Base-by-base conservation (phyloP, 176 grass and related monocot species). In the Bonia amplexicaulis region DNA sequence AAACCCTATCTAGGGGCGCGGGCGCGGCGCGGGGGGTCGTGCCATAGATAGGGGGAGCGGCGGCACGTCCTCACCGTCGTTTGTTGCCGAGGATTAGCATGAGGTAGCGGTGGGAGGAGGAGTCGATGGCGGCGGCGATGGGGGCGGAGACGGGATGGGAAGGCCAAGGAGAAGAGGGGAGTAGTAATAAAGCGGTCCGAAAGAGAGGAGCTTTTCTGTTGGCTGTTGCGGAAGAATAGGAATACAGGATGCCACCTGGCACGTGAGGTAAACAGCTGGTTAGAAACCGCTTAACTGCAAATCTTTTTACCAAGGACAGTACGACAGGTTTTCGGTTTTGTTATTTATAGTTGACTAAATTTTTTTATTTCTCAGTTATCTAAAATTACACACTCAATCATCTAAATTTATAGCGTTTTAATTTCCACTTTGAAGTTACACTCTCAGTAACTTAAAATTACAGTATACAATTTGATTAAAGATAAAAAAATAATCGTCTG, bases 1-100 rank as follows among this genome's bases (percentile, higher is more conserved):
- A 91, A 91, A 91, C 85, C 85, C 85, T 88, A 91, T 52, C 33
- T 76, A 7, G 62, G 55, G n/a, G 40, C 25, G 42, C 44, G 8
- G 33, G 66, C 33, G 70, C 44, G 44, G 61, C 69, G 69, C 69
- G 26, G 25, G 61, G 13, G 49, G 2, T 7, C 16, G 35, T 14
- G 19, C 6, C 81, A 79, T 70, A 53, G 23, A 66, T 41, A 39
- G 42, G 35, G 37, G 19, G 31, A 41, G 9, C 2, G 23, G 55
- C 27, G 5, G 22, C 75, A 29, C 31, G 19, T 35, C 69, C 11
- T 80, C 37, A 39, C 45, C 72, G 29, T 26, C 4, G 67, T 11
- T 78, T 82, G 11, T 13, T 41, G 51, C 9, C 8, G 76, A 35
- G 39, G 74, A 68, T 84, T 79, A 35, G 29, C 60, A 60, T 7